Conservation (phyloP, 2,329 filamentous ascomycete genomes). For the Ophiosphaerella korrae region DNA sequence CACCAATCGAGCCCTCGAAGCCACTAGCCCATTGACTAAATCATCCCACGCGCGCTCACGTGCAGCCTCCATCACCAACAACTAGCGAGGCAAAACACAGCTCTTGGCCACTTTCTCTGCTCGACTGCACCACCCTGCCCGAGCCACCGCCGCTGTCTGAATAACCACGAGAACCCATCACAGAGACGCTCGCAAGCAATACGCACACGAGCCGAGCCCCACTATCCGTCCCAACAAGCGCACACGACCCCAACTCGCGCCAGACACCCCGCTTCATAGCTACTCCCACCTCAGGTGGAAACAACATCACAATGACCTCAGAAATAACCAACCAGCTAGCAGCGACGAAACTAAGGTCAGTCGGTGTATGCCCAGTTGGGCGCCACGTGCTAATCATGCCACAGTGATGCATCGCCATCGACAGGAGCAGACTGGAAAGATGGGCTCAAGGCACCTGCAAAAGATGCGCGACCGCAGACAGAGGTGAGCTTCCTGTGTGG, state of each 20-base stretch:
- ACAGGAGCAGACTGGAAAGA: conserved; percentile 74
- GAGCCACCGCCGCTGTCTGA: conserved; percentile 14
- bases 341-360: conserved; percentile 57
- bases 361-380: conserved; percentile 5
- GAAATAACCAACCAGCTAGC: conserved; percentile 63
- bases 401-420: conserved; percentile 54
- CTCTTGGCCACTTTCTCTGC: conserved; percentile 9
- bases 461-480: conserved; percentile 79
- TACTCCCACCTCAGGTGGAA: conserved; percentile 30
- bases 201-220: conserved; percentile 20
- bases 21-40: conserved; percentile 5
- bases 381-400: conserved; percentile 18
- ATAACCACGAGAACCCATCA: conserved; percentile 1
- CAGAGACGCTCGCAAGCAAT: conserved; percentile 18
- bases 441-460: conserved; percentile 71
- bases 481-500: conserved; percentile 61
- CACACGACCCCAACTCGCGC: conserved; percentile 13
- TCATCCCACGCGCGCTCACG: conserved; percentile 11
- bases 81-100: conserved; percentile 18
- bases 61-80: conserved; percentile 13
- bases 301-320: conserved; percentile 50
- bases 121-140: conserved; percentile 11
- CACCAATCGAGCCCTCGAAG: conserved; percentile 14
- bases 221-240: conserved; percentile 15
- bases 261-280: conserved; percentile 21